phyloP scores from a whole-genome alignment of 1,284 basidiomycete genomes.

The Cystobasidium sp. region DNA sequence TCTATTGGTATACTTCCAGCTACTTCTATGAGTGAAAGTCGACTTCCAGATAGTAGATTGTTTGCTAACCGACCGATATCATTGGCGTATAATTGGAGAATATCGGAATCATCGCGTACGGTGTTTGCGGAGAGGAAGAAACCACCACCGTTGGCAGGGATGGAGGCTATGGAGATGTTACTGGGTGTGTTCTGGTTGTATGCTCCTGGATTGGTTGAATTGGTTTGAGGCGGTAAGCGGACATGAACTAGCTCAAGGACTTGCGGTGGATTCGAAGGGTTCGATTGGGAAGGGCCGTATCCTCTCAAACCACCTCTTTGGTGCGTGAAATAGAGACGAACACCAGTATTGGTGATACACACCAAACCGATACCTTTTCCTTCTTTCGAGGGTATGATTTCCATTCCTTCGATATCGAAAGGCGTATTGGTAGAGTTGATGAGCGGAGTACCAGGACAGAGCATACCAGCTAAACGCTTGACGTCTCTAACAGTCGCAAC shows the following conservation, averaged over 20 bases:
- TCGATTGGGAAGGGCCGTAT: slow-evolving; percentile 50
- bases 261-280: slow-evolving; percentile 42
- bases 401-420: slow-evolving; percentile 56
- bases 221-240: slow-evolving; percentile 72
- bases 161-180: slow-evolving; percentile 34
- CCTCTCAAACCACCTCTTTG: slow-evolving; percentile 54
- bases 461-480: slow-evolving; percentile 43
- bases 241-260: slow-evolving; percentile 73
- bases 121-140: slow-evolving; percentile 63
- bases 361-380: slow-evolving; percentile 63
- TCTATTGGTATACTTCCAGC: slow-evolving; percentile 75
- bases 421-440: slow-evolving; percentile 42
- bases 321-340: slow-evolving; percentile 75
- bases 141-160: slow-evolving; percentile 57
- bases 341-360: slow-evolving; percentile 70
- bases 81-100: slow-evolving; percentile 73
- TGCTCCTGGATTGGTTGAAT: slow-evolving; percentile 54
- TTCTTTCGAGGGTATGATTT: slow-evolving; percentile 57
- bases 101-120: slow-evolving; percentile 73
- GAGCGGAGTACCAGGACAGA: slow-evolving; percentile 46
- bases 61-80: slow-evolving; percentile 62
- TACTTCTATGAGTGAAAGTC: slow-evolving; percentile 62
- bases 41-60: slow-evolving; percentile 61
- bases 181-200: slow-evolving; percentile 33
- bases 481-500: slow-evolving; percentile 45